Base-by-base conservation (phyloP, 495 filamentous ascomycete genomes). In the Penicillium dipodomyicola region DNA sequence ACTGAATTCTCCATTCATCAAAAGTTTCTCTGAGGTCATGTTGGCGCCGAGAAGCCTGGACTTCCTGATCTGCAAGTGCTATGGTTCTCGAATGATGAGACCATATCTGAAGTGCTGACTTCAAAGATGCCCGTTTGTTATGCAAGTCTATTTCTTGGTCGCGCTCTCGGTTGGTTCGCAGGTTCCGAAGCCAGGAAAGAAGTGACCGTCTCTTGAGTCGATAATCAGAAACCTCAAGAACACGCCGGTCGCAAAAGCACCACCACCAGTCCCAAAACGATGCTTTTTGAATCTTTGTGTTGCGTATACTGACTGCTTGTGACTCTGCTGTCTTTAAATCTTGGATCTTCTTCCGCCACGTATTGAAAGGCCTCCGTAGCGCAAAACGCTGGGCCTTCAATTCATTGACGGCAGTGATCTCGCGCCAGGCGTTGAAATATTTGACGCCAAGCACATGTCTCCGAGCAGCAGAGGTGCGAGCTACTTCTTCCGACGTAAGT, bases 351-450 rank as follows among this genome's bases (percentile, higher is more conserved):
- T 73, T 74, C 43, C 76, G 78, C 86, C 85, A 88, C 14, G 72
- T 54, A 32, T 68, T 64, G 54, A 88, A 79, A 32, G 84, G 85
- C 47, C 80, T 83, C 40, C 75, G 76, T 7, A 85, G 57, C 11
- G 79, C 74, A 53, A 87, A 87, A 10, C 83, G 76, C 40, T 84
- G 82, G 2, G 85, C 82, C 67, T 89, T 91, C 30, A 84, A 63
- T 54, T 86, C 77, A 61, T 90, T 88, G 42, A 88, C 83, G 7
- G 77, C 79, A 11, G 89, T 91, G 45, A 91, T 85, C 42, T 84
- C 84, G 33, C 83, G 79, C 89, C 89, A 94, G 4, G 84, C 85
- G 60, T 85, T 84, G 67, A 92, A 94, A 62, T 86, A 91, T 53
- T 85, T 86, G 53, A 83, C 80, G 58, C 84, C 75, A 12, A 92